Percentiles rank a stretch among this genome's conserved stretches.
Evolutionary conservation across 495 filamentous ascomycete genomes (phyloP).

Genomic region (Wilcoxina mikolae): DNA sequence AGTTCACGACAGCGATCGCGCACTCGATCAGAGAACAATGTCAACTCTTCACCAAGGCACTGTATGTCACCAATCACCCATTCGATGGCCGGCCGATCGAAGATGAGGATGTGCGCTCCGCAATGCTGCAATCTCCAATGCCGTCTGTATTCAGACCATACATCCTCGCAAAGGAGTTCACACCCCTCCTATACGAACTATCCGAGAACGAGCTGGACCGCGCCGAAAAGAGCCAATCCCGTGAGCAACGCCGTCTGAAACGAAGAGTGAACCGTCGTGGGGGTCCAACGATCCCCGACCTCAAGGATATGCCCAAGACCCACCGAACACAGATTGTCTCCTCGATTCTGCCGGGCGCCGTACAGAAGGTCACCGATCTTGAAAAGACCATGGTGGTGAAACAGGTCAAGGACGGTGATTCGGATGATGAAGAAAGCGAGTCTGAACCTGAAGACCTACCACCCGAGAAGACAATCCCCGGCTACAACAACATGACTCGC

Average conservation of each 20-base stretch:
- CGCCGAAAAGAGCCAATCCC: constrained; percentile 78
- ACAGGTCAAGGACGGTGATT: constrained; percentile 41
- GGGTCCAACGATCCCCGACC: constrained; percentile 83
- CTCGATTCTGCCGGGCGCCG: constrained; percentile 75
- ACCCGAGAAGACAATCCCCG: constrained; percentile 71
- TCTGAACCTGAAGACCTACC: constrained; percentile 76
- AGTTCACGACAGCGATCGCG: constrained; percentile 94
- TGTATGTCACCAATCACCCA: constrained; percentile 83
- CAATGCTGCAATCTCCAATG: constrained; percentile 76
- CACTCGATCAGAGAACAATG: constrained; percentile 92
- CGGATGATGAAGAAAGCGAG: constrained; percentile 68
- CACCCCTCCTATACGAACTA: constrained; percentile 83
- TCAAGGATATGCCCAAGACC: constrained; percentile 85
- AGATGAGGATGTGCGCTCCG: constrained; percentile 68
- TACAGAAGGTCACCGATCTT: constrained; percentile 40
- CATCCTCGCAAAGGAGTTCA: constrained; percentile 82
- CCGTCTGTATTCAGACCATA: constrained; percentile 71
- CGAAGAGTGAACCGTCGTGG: constrained; percentile 64
- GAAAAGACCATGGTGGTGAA: constrained; percentile 84
- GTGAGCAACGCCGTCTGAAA: constrained; percentile 84
- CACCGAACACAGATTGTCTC: constrained; percentile 85
- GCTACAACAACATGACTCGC: constrained; percentile 65
- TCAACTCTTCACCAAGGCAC: constrained; percentile 81
- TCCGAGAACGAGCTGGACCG: constrained; percentile 81
- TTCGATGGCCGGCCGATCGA: constrained; percentile 91